Conservation (phyloP, 805 yeast species). For the Pichia membranifaciens region DNA sequence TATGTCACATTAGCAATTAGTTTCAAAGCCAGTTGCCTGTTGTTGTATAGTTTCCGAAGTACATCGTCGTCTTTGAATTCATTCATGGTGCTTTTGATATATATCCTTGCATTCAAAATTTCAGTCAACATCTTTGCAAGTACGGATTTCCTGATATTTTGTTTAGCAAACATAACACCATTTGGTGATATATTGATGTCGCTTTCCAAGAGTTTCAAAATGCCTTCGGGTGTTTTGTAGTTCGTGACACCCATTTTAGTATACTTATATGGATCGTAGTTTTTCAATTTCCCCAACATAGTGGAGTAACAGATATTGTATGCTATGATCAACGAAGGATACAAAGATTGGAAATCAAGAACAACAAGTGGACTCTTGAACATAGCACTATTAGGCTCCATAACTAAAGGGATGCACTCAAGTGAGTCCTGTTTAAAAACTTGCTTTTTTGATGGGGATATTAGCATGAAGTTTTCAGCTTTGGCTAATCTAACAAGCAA, state of each 20-base stretch:
- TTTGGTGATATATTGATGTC: constrained; percentile 75
- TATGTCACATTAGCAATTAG: constrained; percentile 92
- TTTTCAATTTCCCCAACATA: constrained; percentile 54
- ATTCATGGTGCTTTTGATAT: constrained; percentile 72
- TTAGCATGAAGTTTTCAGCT: constrained; percentile 61
- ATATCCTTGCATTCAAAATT: constrained; percentile 69
- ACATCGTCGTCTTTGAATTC: constrained; percentile 42
- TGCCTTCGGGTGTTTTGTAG: constrained; percentile 49
- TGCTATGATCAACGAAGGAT: constrained; percentile 90
- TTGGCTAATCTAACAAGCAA: constrained; percentile 69
- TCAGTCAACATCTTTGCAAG: constrained; percentile 82
- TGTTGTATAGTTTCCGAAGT: constrained; percentile 53
- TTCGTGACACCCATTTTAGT: constrained; percentile 50
- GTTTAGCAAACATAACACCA: constrained; percentile 72
- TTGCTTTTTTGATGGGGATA: constrained; percentile 74
- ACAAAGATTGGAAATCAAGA: constrained; percentile 86
- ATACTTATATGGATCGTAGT: constrained; percentile 37
- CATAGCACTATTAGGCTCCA: constrained; percentile 85
- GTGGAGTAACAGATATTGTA: constrained; percentile 84
- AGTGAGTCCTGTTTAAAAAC: constrained; percentile 81
- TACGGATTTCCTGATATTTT: constrained; percentile 60
- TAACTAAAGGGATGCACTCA: constrained; percentile 81
- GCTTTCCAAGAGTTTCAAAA: constrained; percentile 46
- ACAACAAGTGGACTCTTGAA: constrained; percentile 89
- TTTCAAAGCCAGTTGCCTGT: constrained; percentile 81